Conservation (phyloP, 805 yeast genomes). For the Cyberlindnera mrakii region DNA sequence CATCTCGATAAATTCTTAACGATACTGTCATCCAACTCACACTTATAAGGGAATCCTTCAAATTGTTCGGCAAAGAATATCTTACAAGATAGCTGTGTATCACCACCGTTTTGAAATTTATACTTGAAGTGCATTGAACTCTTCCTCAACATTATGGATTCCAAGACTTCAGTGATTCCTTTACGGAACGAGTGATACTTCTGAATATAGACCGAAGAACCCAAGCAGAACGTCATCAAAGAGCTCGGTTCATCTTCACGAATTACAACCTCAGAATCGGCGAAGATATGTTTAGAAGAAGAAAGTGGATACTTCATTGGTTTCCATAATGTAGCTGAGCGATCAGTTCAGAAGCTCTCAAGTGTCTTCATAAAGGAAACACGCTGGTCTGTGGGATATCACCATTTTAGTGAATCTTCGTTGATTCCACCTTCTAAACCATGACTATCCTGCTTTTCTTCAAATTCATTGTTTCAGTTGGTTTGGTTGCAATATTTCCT, state of each 20-base stretch:
- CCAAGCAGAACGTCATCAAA: constrained; percentile 84
- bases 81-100: constrained; percentile 81
- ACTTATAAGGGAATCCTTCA: constrained; percentile 83
- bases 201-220: constrained; percentile 73
- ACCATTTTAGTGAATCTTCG: constrained; percentile 11
- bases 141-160: constrained; percentile 67
- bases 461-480: constrained; percentile 12
- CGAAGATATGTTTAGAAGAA: constrained; percentile 83
- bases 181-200: constrained; percentile 37
- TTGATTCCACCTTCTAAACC: constrained; percentile 13
- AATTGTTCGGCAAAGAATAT: constrained; percentile 94
- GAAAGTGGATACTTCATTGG: constrained; percentile 78
- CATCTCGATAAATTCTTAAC: constrained; percentile 90
- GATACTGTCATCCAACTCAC: constrained; percentile 69
- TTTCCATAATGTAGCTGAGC: constrained; percentile 94
- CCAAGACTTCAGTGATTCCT: constrained; percentile 32
- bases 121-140: constrained; percentile 88
- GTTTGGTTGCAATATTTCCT: constrained; percentile 5
- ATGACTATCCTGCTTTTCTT: constrained; percentile 9
- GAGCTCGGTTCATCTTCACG: constrained; percentile 97
- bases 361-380: constrained; percentile 76
- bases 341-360: constrained; percentile 93
- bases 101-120: constrained; percentile 84
- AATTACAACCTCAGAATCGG: constrained; percentile 88
- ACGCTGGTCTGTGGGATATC: constrained; percentile 43